Conservation (phyloP, 148 eudicot species). For the Linanthus parryae region DNA sequence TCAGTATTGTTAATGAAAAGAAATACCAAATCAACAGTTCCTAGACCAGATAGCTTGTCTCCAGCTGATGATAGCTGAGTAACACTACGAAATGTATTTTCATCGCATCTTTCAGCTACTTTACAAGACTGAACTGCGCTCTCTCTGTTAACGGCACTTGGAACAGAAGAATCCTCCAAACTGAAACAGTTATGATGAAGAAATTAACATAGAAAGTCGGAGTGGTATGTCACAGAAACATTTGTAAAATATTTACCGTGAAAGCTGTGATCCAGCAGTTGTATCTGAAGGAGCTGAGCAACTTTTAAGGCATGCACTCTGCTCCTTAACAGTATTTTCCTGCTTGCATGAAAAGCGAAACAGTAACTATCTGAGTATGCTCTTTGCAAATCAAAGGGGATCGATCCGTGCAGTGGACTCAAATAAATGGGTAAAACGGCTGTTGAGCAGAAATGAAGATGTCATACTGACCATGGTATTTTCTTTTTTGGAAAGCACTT, state of each 20-base stretch:
- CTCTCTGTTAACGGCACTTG: slow-evolving; percentile 27
- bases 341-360: slow-evolving; percentile 11
- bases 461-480: slow-evolving; percentile 53
- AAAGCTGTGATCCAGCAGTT: slow-evolving; percentile 22
- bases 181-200: slow-evolving; percentile 19
- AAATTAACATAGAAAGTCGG: neutral
- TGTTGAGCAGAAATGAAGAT: slow-evolving; percentile 6
- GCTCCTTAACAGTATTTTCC: slow-evolving; percentile 37
- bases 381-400: too few species aligned
- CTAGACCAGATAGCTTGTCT: slow-evolving; percentile 35
- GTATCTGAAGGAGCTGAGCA: slow-evolving; percentile 26
- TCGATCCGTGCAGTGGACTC: too few species aligned
- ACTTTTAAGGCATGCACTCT: slow-evolving; percentile 28
- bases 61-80: slow-evolving; percentile 62
- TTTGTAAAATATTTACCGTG: slow-evolving; percentile 15
- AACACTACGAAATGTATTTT: slow-evolving; percentile 57
- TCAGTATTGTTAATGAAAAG: neutral
- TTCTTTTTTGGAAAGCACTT: slow-evolving; percentile 51
- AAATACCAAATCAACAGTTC: slow-evolving; percentile 69
- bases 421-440: too few species aligned
- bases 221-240: neutral
- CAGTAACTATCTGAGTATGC: neutral
- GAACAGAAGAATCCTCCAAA: slow-evolving; percentile 24
- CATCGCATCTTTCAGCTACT: slow-evolving; percentile 30
- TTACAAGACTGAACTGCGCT: slow-evolving; percentile 18